Conservation (phyloP, 148 eudicot species). For the Beta vulgaris region DNA sequence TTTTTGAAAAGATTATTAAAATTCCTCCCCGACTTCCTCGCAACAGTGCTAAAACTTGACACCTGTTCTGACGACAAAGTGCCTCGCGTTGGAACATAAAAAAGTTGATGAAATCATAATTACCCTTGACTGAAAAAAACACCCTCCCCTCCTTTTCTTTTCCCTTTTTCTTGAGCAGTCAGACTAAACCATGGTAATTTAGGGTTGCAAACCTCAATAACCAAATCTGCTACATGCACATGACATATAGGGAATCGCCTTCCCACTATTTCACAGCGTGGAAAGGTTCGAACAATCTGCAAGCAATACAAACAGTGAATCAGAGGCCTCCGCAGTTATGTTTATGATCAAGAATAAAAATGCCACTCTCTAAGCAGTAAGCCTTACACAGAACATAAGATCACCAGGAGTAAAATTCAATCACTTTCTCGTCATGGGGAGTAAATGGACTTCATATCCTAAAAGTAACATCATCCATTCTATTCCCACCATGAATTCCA, state of each 20-base stretch:
- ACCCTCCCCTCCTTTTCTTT: background rate
- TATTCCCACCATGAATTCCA: background rate
- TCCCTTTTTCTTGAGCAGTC: background rate
- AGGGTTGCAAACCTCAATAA: constrained; percentile 27
- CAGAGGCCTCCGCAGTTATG: background rate
- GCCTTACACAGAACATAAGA: background rate
- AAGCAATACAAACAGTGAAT: background rate
- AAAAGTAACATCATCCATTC: too few species aligned
- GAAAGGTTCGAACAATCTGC: constrained; percentile 25
- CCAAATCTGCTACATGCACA: constrained; percentile 27
- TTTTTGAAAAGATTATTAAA: background rate
- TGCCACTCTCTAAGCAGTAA: background rate
- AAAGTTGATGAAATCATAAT: background rate
- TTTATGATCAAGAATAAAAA: background rate
- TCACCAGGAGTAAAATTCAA: too few species aligned
- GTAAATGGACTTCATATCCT: too few species aligned
- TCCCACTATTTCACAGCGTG: constrained; percentile 27
- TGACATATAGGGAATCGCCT: constrained; percentile 33
- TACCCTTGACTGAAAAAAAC: background rate
- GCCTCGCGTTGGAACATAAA: background rate
- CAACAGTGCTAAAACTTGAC: constrained; percentile 34
- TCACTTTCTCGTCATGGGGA: too few species aligned
- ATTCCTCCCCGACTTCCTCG: constrained; percentile 14
- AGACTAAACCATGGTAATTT: background rate
- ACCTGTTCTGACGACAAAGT: constrained; percentile 24